Evolutionary conservation across 768 basidiomycete genomes (phyloP).

Genomic region (Hericium erinaceus): DNA sequence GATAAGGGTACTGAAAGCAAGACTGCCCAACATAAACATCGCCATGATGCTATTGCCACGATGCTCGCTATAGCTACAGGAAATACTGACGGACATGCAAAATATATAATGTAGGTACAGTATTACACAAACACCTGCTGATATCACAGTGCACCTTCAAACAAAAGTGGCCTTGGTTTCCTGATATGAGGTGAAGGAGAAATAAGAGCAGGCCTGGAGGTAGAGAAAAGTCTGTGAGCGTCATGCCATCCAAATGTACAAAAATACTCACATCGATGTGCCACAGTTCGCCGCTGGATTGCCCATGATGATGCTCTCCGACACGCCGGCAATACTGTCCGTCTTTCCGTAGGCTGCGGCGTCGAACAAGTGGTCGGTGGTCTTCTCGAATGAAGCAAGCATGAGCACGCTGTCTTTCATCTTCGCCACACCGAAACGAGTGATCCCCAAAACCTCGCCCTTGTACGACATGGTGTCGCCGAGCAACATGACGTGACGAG

Average conservation of each 20-base stretch:
- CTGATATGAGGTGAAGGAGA: conserved; percentile 26
- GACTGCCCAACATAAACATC: too few species aligned
- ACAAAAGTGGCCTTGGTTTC: conserved; percentile 29
- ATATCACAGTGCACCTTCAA: conserved; percentile 28
- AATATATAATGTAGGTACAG: not conserved
- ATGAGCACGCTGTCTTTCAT: conserved; percentile 99
- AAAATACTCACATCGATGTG: conserved; percentile 70
- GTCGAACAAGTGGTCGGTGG: conserved; percentile 97
- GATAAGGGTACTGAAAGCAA: too few species aligned
- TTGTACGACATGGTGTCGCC: conserved; percentile 99
- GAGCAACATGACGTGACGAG: conserved; percentile 95
- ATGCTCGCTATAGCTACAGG: not conserved
- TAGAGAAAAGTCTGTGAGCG: not conserved
- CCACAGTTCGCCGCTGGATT: conserved; percentile 92
- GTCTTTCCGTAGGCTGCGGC: conserved; percentile 94
- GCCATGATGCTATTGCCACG: too few species aligned
- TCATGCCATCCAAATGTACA: not conserved
- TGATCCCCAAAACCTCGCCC: conserved; percentile 97
- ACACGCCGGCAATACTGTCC: conserved; percentile 92
- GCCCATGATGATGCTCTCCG: conserved; percentile 99
- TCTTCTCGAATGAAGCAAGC: conserved; percentile 99
- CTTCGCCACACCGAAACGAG: conserved; percentile 96
- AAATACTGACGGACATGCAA: not conserved
- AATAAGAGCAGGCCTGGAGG: conserved; percentile 29
- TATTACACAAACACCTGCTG: not conserved